Evolutionary conservation across 352 stramenopile genomes (phyloP), one percentile per base, ranked within the genome.

Genomic region (Aphanomyces euteiches): DNA sequence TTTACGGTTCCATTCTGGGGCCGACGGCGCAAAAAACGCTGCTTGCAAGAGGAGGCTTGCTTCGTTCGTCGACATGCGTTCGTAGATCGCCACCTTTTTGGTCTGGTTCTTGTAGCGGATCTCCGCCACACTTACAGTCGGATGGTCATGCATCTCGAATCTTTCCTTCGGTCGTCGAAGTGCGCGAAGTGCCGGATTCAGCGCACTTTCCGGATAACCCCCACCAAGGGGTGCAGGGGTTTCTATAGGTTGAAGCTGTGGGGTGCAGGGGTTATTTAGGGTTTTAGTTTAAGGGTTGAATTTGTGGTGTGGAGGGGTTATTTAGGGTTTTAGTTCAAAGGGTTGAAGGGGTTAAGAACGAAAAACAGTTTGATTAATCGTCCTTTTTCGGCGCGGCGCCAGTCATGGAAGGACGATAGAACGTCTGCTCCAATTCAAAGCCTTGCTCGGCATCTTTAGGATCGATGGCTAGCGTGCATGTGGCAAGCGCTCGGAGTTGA

Each of bases 31-130:
- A 56, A 67, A 67, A 5, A 67, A 67, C n/a, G 59, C 28, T 15
- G 59, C 40, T 19, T 67, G 59, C 47, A 67, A 6, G 15, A 67
- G n/a, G 6, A 67, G n/a, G 3, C 43, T 39, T 7, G 17, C 13
- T 40, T 67, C 59, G 17, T 6, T 39, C 47, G 59, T 34, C 7
- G 21, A 15, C 59, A 67, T 67, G 17, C 36, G 17, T 36, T 67
- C 59, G 47, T 67, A 67, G 19, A 67, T 39, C 13, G 59, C 59
- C 6, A 67, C 43, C 59, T 67, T 67, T 39, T 56, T 53, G 40
- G 59, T 67, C 15, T 53, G 17, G 19, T 34, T 56, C 15, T 36
- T 13, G 43, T 56, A 39, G 59, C 59, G 59, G 19, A 67, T 15
- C 21, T 67, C 59, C 7, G 59, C 59, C 37, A 67, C 47, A 8